Percentiles rank a stretch among this genome's conserved stretches.
Evolutionary conservation across 805 yeast genomes (phyloP).

Genomic region (Isabelozyma rhagii): DNA sequence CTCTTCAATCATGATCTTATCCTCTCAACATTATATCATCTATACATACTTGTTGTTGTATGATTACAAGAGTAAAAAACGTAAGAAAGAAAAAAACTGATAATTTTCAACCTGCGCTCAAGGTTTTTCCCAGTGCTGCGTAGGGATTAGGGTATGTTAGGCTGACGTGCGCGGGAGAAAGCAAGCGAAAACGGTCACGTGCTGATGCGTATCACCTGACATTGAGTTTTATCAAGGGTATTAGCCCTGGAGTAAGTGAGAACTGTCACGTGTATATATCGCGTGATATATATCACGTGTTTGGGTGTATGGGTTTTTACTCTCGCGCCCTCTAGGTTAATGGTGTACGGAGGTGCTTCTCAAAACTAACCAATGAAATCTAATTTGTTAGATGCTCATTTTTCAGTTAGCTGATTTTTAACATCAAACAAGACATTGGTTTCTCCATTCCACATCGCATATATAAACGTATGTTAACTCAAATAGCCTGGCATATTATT

Average conservation of each 20-base stretch:
- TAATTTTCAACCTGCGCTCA: slow-evolving; percentile 2
- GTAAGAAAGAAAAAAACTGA: slow-evolving; percentile 1
- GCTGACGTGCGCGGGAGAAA: not conserved
- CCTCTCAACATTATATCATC: not conserved
- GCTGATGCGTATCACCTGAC: not conserved
- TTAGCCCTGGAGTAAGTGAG: not conserved
- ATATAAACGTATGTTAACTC: not conserved
- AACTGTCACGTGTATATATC: not conserved
- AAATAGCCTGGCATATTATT: too few relatives aligned
- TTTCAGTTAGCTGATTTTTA: not conserved
- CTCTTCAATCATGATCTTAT: slow-evolving; percentile 1
- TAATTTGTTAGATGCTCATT: not conserved
- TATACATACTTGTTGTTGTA: slow-evolving; percentile 14
- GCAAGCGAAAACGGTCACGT: not conserved
- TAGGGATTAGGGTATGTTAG: not conserved
- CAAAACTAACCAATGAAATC: not conserved
- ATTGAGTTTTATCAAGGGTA: not conserved
- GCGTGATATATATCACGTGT: not conserved
- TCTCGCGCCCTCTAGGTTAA: not conserved
- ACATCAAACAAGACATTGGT: not conserved
- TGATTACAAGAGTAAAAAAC: slow-evolving; percentile 5
- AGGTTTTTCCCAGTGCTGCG: not conserved
- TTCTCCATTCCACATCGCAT: not conserved
- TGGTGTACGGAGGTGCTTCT: not conserved
- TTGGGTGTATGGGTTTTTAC: not conserved